Evolutionary conservation across 345 rosid genomes (phyloP), one percentile per base, ranked within the genome.

Genomic region (Heritiera littoralis): DNA sequence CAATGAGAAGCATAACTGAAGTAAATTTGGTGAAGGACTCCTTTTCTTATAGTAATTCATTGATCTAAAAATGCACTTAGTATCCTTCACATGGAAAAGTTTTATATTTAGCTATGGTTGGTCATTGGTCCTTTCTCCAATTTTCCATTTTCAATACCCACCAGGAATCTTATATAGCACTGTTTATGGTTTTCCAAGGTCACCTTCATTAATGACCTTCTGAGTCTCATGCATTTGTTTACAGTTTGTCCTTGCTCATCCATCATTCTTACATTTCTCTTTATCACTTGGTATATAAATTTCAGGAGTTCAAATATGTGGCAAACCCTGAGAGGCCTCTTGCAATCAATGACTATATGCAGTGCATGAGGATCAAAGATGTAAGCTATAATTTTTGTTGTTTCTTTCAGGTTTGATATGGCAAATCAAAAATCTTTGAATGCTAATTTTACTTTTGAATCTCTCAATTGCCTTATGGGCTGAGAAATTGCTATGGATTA

Each of bases 291-390:
- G 9, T 48, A 45, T 46, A 35, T 28, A 48, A 59, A 80, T 79
- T 77, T 80, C 90, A 91, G 95, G 88, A 14, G 66, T 87, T 46
- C 89, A 81, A 67, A 69, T 82, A 41, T 74, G 56, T 74, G 84
- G 87, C 32, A 82, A 84, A 71, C 80, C 78, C 23, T 80, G 88
- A 81, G 85, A 77, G 74, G 46, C 79, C 45, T 54, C 77, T 52
- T 76, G 68, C 56, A 48, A 55, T 59, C 13, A 51, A 65, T 49
- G 72, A 48, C 72, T 58, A 58, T 51, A 18, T 18, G 46, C 54
- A 48, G 41, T 67, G 75, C 66, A 74, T 54, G 54, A 54, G 74
- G 74, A 75, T 61, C 43, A 20, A 56, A 75, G 54, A 43, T 52
- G 79, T 70, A 78, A 75, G 82, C 73, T 81, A 49, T 18, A 60